Evolutionary conservation across 805 yeast species (phyloP), one percentile per base, ranked within the genome.

Genomic region (Pichia cephalocereana): DNA sequence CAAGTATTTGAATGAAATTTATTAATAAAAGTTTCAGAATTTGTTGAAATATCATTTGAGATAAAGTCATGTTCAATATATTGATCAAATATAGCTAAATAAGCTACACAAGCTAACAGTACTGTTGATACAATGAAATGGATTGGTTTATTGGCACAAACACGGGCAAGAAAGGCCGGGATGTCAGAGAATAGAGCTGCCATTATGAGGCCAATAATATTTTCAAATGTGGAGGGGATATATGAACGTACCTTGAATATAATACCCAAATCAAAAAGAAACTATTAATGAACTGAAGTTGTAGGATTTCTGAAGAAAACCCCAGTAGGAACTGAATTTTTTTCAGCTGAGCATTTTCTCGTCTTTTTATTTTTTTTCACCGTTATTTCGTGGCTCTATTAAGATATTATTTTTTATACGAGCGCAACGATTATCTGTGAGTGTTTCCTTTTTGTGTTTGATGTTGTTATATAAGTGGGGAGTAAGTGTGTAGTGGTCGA

Each of bases 91-190:
- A 83, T 76, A 4, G 90, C 76, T 50, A 90, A 72, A 63, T 90
- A 91, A 9, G 91, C 83, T 46, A 86, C 68, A 4, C 96, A 83
- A 2, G 95, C 93, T 39, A 87, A 63, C 44, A 89, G 67, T 14
- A 91, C 74, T 7, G 88, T 76, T 48, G 79, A 59, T 43, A 88
- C 79, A 46, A 90, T 80, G 47, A 88, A 76, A 66, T 90, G 98
- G 55, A 91, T 86, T 17, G 99, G 99, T 60, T 82, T 76, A 51
- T 77, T 76, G 14, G 96, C 93, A 46, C 91, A 79, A 23, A 74
- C 63, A 49, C 69, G 70, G 28, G 70, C 65, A 30, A 67, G 47
- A 26, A 41, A 43, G 3, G 69, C 67, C 17, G 66, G 57, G 31
- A 55, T 47, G 30, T 51, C 58, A 12, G 66, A 54, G 39, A 62